Base-by-base conservation (phyloP, 768 basidiomycete species). In the Rhodotorula diobovata region DNA sequence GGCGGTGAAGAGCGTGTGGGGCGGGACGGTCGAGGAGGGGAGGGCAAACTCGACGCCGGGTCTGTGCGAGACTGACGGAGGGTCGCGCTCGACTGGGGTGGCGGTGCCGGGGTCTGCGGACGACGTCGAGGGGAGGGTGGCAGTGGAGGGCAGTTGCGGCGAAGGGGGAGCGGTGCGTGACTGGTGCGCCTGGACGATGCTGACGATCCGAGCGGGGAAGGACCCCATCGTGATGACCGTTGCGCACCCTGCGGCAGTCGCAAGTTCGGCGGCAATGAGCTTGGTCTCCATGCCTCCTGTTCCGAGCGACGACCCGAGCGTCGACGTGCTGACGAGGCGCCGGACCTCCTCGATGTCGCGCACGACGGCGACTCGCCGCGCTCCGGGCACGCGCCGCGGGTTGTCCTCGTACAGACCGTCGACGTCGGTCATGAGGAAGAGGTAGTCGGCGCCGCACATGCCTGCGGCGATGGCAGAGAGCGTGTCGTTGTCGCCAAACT, bases 201-300 rank as follows among this genome's bases (percentile, higher is more conserved):
- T 81, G 75, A 90, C 85, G 68, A 98, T 88, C 77, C 85, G 86
- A 57, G 85, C 83, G 0, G 92, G 90, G 35, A 85, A 83, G 76
- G 88, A 89, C 81, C 91, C 93, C 32, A 90, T 89, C 58, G 89
- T 87, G 77, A 99, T 90, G 55, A 97, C 84, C 0, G 95, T 96
- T 10, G 90, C 88, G 43, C 95, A 93, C 14, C 96, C 96, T 1
- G 94, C 95, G 0, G 88, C 93, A 0, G 91, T 95, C 10, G 95
- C 93, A 41, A 99, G 92, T 78, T 99, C 96, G 0, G 96, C 95
- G 1, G 96, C 96, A 74, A 98, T 96, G 76, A 98, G 86, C 79
- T 98, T 99, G 6, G 96, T 99, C 81, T 96, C 93, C 96, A 98
- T 98, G 8, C 96, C 96, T 0, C 96, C 96, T 2, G 96, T 98